Base-by-base conservation (phyloP, 352 stramenopile species). In the Phytopythium litorale region DNA sequence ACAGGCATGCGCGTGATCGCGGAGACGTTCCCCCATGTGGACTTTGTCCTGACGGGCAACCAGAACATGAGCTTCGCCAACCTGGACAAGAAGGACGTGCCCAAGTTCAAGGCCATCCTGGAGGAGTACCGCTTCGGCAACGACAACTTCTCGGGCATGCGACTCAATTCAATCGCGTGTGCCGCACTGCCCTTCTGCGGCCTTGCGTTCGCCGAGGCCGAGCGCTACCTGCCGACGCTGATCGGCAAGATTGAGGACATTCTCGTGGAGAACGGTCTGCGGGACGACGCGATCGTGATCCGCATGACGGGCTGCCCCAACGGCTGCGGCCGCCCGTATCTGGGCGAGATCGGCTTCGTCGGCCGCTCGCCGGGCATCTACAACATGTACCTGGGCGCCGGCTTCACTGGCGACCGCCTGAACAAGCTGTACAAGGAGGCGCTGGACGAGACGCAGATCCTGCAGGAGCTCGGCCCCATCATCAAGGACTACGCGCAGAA, bases 281-380 rank as follows among this genome's bases (percentile, higher is more conserved):
- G 81, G 15, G 92, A 98, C 62, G 94, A 99, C 68, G 91, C 98
- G 68, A 98, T 99, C 63, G 81, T 99, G 49, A 97, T 99, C 54
- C 91, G 97, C 45, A 99, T 99, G 96, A 99, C 96, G n/a, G 96
- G 97, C 46, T 99, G 97, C 73, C 92, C 96, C 32, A 99, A 99
- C 77, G 97, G 97, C 51, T 99, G 96, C 69, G 96, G 94, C 4
- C 79, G 97, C 18, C 97, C 97, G 21, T 99, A 99, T 85, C 94
- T 99, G 85, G 97, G 96, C 23, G 97, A 99, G 79, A 90, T 99
- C 52, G 97, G 92, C 55, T 98, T 99, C 66, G 96, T 99, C 32
- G 97, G 97, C 56, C 96, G 98, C 73, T 97, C 95, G 45, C 87
- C 96, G 1, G 96, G 97, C 63, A 97, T 82, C 58, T 99, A 99